Evolutionary conservation across 1,139 yeast species (phyloP), one percentile per base, ranked within the genome.

Genomic region (Nakaseomyces delphensis): DNA sequence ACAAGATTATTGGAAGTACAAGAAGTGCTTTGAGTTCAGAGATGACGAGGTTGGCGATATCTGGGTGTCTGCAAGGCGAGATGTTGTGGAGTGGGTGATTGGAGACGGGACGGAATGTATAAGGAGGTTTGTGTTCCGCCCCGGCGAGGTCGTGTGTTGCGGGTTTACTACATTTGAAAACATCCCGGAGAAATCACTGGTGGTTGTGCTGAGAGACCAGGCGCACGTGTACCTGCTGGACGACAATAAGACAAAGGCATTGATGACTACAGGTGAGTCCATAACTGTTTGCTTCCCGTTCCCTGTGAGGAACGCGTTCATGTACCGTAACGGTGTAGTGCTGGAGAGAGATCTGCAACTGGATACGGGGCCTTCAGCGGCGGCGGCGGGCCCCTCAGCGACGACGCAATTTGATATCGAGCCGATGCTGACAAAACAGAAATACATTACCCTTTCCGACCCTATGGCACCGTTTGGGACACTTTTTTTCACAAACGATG

Each of bases 381-480:
- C n/a, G n/a, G n/a, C n/a, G n/a, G n/a, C n/a, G n/a, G n/a, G n/a
- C n/a, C n/a, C n/a, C n/a, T n/a, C n/a, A n/a, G n/a, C n/a, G n/a
- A n/a, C 11, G 3, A 13, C 8, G 7, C 8, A 18, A 16, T 11
- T 14, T 45, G 36, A 10, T 20, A 37, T n/a, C 33, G 42, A 15
- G 41, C 43, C 2, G n/a, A n/a, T n/a, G 20, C 36, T n/a, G 49
- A 43, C 19, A 46, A 47, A 13, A 20, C 54, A 55, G 38, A 54
- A 51, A 30, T 60, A 51, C 38, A 55, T 60, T 15, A 57, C 63
- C 3, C 38, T 60, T 2, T 55, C 62, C 10, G 63, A 60, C 43
- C 62, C 63, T 3, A 48, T 57, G 52, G 43, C 55, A 3, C 59
- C 61, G 3, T 60, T 60, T 47, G 64, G 64, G 48, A 33, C 37